Evolutionary conservation across 768 basidiomycete genomes (phyloP), one percentile per base, ranked within the genome.

Genomic region (Rhodosporidiobolus odoratus): DNA sequence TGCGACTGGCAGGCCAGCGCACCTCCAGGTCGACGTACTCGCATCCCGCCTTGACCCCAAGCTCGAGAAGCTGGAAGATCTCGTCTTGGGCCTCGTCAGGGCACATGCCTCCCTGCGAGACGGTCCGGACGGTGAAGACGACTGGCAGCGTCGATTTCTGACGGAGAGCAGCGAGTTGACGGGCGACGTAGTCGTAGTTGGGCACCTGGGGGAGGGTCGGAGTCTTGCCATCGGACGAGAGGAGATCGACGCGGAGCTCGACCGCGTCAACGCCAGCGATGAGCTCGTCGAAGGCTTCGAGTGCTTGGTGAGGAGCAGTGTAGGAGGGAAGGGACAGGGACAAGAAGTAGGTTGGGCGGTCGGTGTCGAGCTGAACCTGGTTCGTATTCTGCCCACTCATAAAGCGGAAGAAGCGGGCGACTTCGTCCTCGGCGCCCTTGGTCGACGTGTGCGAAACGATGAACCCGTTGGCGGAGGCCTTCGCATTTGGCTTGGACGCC

Each of bases 1-100:
- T 85, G 58, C 82, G 77, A 58, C 84, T 83, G 72, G 86, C 83
- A 0, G 90, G 85, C 81, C 88, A 87, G 0, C 87, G 84, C 65
- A 90, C 86, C 80, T 99, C 95, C 58, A 96, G 84, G 75, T 98
- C 96, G 73, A 98, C 79, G 78, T 93, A 99, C 80, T 98, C 96
- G 67, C 91, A 88, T 12, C 89, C 94, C 45, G 90, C 80, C 60
- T 88, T 87, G 40, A 95, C 79, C 5, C 88, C 94, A 63, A 94
- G 85, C 53, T 86, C 82, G 76, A 95, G 83, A 13, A 97, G 84
- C 43, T 87, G 85, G 63, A 89, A 85, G 16, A 87, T 88, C 68
- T 89, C 88, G 61, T 86, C 84, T 64, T 85, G 81, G 0, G 87
- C 87, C 43, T 83, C 82, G 79, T 95, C 89, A 0, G 94, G 92